Percentiles rank a stretch among this genome's conserved stretches.
Conservation (phyloP, 352 stramenopile genomes). For the Globisporangium ultimum region DNA sequence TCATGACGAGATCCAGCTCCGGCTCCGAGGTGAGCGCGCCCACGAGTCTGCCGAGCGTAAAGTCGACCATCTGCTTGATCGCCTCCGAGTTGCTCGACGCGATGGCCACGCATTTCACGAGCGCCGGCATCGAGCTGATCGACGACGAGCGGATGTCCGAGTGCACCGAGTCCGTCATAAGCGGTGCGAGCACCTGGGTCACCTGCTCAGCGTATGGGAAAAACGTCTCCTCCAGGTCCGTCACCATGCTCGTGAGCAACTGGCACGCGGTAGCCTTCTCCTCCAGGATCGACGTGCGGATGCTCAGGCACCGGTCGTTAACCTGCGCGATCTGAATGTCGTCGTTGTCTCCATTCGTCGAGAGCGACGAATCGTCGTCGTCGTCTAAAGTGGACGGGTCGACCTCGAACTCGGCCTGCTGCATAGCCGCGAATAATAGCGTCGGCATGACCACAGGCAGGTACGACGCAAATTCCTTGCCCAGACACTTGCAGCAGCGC, state of each 20-base stretch:
- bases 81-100: constrained; percentile 41
- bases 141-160: constrained; percentile 79
- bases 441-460: constrained; percentile 80
- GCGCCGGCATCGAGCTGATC: constrained; percentile 74
- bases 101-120: constrained; percentile 71
- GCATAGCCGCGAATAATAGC: constrained; percentile 66
- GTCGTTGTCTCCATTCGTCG: constrained; percentile 36
- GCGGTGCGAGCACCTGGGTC: constrained; percentile 72
- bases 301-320: constrained; percentile 80
- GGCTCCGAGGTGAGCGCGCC: constrained; percentile 77
- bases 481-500: constrained; percentile 71
- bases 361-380: constrained; percentile 45
- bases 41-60: constrained; percentile 72
- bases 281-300: constrained; percentile 77
- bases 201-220: constrained; percentile 87
- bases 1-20: constrained; percentile 81
- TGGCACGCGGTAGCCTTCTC: constrained; percentile 85
- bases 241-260: constrained; percentile 71
- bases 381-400: constrained; percentile 60
- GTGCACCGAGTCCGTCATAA: constrained; percentile 84
- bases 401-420: constrained; percentile 84
- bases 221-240: constrained; percentile 77
- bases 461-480: constrained; percentile 75
- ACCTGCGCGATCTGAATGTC: constrained; percentile 84
- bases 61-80: constrained; percentile 86